These are phyloP conservation scores for Penicillium steckii DNA, from an alignment of 495 filamentous ascomycete species.

Conservation along the genomic window DNA sequence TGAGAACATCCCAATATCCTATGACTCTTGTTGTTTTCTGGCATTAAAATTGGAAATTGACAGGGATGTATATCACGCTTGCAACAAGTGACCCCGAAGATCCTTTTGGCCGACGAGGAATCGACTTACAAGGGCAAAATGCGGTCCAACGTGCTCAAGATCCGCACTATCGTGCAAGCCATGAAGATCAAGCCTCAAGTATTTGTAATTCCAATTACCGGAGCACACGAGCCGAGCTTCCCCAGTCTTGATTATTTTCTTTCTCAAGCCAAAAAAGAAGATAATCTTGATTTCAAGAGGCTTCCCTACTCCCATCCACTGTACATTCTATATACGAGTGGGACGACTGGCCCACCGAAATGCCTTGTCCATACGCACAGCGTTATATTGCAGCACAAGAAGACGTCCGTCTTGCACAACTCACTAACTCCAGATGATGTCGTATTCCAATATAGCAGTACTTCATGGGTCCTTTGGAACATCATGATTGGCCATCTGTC, in stretches of 20 bases:
- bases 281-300: conserved; percentile 48
- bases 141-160: conserved; percentile 12
- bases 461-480: conserved; percentile 80
- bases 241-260: conserved; percentile 24
- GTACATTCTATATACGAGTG: conserved; percentile 67
- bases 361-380: conserved; percentile 70
- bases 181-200: conserved; percentile 43
- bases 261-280: conserved; percentile 3
- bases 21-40: not conserved
- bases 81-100: conserved; percentile 63
- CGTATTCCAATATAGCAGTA: conserved; percentile 58
- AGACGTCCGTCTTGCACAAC: conserved; percentile 60
- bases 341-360: conserved; percentile 72
- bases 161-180: conserved; percentile 52
- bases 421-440: conserved; percentile 46
- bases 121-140: conserved; percentile 71
- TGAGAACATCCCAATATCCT: not conserved
- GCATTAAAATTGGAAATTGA: not conserved
- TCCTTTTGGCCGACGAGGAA: conserved; percentile 68
- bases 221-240: conserved; percentile 41
- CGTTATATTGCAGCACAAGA: conserved; percentile 54
- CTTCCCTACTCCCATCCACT: conserved; percentile 67
- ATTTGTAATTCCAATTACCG: conserved; percentile 17
- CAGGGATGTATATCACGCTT: conserved; percentile 67
- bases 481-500: conserved; percentile 60